These are phyloP conservation scores for Saccharomyces eubayanus DNA, from an alignment of 805 yeast species.

Conservation along the genomic window DNA sequence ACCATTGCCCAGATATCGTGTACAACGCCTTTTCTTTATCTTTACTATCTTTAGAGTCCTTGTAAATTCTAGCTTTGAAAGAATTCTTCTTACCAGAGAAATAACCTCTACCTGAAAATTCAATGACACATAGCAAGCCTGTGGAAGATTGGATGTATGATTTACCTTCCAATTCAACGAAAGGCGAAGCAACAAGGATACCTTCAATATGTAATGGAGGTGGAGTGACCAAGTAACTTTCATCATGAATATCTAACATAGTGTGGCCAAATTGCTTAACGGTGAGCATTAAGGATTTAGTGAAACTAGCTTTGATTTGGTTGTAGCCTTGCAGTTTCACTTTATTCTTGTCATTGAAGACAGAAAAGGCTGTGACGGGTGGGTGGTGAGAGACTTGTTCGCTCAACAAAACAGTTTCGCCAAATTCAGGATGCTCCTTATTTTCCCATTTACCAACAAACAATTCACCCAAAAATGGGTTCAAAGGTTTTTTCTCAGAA, in stretches of 20 bases:
- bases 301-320: conserved; percentile 74
- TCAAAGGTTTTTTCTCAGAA: conserved; percentile 88
- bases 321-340: conserved; percentile 78
- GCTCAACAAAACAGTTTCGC: conserved; percentile 68
- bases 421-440: conserved; percentile 42
- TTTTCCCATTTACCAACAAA: conserved; percentile 83
- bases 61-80: conserved; percentile 77
- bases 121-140: conserved; percentile 69
- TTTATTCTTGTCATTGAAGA: conserved; percentile 60
- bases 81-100: conserved; percentile 89
- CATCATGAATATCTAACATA: conserved; percentile 54
- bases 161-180: conserved; percentile 85
- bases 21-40: conserved; percentile 59
- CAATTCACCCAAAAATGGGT: conserved; percentile 90
- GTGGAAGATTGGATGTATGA: conserved; percentile 77
- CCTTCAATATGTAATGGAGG: conserved; percentile 96
- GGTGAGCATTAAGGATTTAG: conserved; percentile 60
- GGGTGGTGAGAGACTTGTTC: conserved; percentile 98
- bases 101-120: conserved; percentile 86
- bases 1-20: conserved; percentile 91
- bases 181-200: conserved; percentile 79
- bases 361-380: conserved; percentile 86
- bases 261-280: conserved; percentile 93
- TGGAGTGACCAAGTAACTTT: conserved; percentile 66
- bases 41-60: conserved; percentile 39